Evolutionary conservation across 2,329 filamentous ascomycete genomes (phyloP).

Genomic region (Scedosporium aurantiacum): DNA sequence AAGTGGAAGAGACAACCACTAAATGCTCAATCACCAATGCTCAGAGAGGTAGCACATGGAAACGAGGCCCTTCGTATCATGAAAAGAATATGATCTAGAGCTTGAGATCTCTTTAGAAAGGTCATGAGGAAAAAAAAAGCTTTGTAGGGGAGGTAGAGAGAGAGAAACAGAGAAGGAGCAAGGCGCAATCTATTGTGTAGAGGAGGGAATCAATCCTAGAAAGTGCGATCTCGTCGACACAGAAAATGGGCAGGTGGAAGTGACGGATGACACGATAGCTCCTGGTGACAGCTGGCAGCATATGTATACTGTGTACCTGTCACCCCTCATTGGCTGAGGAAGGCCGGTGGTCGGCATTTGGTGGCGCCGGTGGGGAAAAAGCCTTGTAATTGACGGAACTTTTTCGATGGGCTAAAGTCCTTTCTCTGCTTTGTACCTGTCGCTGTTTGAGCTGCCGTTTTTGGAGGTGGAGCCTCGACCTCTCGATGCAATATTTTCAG

Average conservation of each 20-base stretch:
- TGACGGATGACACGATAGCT: background rate
- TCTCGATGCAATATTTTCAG: no score
- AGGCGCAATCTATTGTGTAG: background rate
- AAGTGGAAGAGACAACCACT: background rate
- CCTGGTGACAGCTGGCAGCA: background rate
- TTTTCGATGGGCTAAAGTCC: background rate
- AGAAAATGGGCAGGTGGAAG: background rate
- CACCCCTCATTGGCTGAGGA: background rate
- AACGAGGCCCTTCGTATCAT: background rate
- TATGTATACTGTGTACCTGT: background rate
- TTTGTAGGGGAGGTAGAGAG: no score
- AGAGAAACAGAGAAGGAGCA: background rate
- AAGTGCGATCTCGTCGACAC: slow-evolving; percentile 6
- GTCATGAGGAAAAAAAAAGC: background rate
- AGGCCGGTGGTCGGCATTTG: background rate
- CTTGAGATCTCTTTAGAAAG: background rate
- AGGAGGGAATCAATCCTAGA: slow-evolving; percentile 1
- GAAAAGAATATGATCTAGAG: background rate
- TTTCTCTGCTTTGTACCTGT: background rate
- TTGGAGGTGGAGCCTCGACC: no score
- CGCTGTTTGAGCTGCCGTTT: background rate
- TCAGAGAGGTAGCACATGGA: background rate
- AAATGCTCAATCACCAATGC: background rate
- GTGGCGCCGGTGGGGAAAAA: background rate
- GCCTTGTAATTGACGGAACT: background rate